Evolutionary conservation across 352 stramenopile genomes (phyloP).

Genomic region (Peronospora destructor): DNA sequence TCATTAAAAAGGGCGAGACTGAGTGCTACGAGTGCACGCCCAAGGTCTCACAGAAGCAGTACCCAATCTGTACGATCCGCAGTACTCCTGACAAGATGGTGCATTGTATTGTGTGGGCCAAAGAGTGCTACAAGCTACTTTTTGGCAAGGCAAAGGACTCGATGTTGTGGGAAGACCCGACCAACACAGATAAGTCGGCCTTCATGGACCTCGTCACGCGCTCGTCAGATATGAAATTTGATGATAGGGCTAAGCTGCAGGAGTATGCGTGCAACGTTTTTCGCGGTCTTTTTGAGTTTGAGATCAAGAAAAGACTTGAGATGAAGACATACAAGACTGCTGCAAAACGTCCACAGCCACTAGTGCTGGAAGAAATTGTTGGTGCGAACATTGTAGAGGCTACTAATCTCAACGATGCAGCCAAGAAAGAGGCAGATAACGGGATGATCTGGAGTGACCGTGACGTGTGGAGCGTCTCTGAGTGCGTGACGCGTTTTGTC

Average conservation of each 20-base stretch:
- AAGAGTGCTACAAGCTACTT: constrained; percentile 86
- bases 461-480: constrained; percentile 79
- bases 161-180: constrained; percentile 93
- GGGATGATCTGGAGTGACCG: constrained; percentile 65
- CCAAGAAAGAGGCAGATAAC: constrained; percentile 21
- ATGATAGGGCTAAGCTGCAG: constrained; percentile 36
- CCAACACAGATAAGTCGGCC: constrained; percentile 73
- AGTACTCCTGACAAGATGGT: constrained; percentile 98
- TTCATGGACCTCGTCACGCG: constrained; percentile 76
- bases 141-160: constrained; percentile 82
- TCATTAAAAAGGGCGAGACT: constrained; percentile 95
- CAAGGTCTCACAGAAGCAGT: constrained; percentile 94
- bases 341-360: constrained; percentile 79
- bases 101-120: constrained; percentile 99
- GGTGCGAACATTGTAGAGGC: constrained; percentile 35
- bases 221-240: constrained; percentile 33
- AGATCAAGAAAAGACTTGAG: constrained; percentile 94
- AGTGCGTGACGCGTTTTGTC: constrained; percentile 88
- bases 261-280: constrained; percentile 78
- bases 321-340: constrained; percentile 97
- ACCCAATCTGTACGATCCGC: constrained; percentile 99
- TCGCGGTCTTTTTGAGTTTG: constrained; percentile 87
- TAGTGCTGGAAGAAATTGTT: constrained; percentile 60
- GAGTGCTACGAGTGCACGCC: constrained; percentile 99
- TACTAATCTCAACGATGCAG: constrained; percentile 25